Evolutionary conservation across 192 early-diverging fungal genomes (phyloP), one percentile per base, ranked within the genome.

Genomic region (Rhizophagus clarus): DNA sequence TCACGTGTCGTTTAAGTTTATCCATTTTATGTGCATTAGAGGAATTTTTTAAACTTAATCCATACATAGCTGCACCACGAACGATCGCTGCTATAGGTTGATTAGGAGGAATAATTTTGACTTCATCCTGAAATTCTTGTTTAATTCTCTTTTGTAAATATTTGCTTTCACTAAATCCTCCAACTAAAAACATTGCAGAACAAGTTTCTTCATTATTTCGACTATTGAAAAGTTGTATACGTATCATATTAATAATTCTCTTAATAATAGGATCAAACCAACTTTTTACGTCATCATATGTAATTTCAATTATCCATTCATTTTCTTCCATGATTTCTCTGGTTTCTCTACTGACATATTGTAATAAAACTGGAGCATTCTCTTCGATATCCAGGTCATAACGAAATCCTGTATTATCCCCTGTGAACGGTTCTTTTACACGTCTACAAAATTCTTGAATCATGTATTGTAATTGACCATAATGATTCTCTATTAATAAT

Each of bases 271-370:
- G 17, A 56, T 56, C 49, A 20, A 56, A 56, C 49, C 14, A 20
- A 15, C 20, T 4, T 56, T 56, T 56, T 56, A 56, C 17, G 49
- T 56, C 49, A 17, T 90, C 17, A 88, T 81, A 73, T 64, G 83
- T 26, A 82, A 84, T 2, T 84, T 79, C 76, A 85, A 89, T 60
- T 79, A 79, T 32, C 86, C 84, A 87, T 84, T 84, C 31, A 84
- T 80, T 15, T 77, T 82, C 22, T 85, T 84, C 79, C 84, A 83
- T 37, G 81, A 83, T 40, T 81, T 88, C 32, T 81, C 66, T 61
- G 82, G 2, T 3, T 15, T 45, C 14, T 14, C 26, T 42, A 28
- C 40, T 72, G 40, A 72, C 45, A 72, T 72, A 72, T 26, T 72
- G 20, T 4, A 26, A 29, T 20, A 72, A 28, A 26, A 9, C 24